Evolutionary conservation across 345 rosid species (phyloP).

Genomic region (Combretum micranthum): DNA sequence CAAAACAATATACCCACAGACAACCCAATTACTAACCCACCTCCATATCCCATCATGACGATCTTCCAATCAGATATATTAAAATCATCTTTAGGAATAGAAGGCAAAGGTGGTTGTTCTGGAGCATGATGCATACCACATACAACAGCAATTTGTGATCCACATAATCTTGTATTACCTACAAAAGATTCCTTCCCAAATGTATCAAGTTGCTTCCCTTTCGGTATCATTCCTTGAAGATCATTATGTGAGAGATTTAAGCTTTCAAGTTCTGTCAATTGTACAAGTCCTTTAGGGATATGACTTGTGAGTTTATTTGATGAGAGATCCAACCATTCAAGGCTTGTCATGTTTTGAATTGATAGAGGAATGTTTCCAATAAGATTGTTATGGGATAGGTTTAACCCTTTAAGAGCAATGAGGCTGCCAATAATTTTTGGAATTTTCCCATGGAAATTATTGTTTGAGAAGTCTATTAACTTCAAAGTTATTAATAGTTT

Average conservation of each 20-base stretch:
- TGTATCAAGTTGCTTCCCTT: conserved; percentile 1
- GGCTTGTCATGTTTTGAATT: not conserved
- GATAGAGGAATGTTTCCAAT: conserved; percentile 6
- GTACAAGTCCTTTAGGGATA: conserved; percentile 9
- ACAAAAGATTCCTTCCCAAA: conserved; percentile 2
- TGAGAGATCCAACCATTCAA: conserved; percentile 19
- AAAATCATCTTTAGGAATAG: too few relatives aligned
- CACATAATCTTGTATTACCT: not conserved
- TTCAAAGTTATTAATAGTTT: conserved; percentile 1
- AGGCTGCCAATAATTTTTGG: conserved; percentile 3
- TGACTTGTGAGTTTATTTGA: conserved; percentile 5
- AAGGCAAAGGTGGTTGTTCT: too few relatives aligned
- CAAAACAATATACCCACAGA: too few relatives aligned
- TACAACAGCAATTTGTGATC: too few relatives aligned
- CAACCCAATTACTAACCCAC: too few relatives aligned
- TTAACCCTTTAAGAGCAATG: conserved; percentile 6
- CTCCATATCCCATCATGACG: too few relatives aligned
- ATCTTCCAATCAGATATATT: too few relatives aligned
- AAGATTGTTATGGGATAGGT: conserved; percentile 7
- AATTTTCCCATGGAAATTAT: conserved; percentile 10
- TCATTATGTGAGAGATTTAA: conserved; percentile 5
- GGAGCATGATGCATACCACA: too few relatives aligned
- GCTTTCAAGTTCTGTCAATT: conserved; percentile 1
- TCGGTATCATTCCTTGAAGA: not conserved
- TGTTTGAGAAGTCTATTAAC: conserved; percentile 4